phyloP scores from a whole-genome alignment of 768 basidiomycete species.

The Pleurotus eryngii region DNA sequence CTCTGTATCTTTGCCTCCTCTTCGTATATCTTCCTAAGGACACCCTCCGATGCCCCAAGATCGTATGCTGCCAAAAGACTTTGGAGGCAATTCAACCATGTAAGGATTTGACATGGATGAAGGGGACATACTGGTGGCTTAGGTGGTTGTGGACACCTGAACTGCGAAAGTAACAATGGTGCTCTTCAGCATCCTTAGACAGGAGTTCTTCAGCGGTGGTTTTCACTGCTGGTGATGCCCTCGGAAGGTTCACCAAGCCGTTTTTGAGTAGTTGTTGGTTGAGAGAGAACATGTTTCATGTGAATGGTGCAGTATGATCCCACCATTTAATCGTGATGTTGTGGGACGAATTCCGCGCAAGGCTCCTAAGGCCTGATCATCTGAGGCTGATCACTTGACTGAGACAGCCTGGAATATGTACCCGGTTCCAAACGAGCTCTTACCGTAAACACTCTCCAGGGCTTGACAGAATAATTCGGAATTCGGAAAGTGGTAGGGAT shows the following conservation, averaged over 20 bases:
- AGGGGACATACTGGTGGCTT: slow-evolving; percentile 50
- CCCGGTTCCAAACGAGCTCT: too few species aligned
- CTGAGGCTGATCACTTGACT: too few species aligned
- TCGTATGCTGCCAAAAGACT: slow-evolving; percentile 58
- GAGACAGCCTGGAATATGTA: too few species aligned
- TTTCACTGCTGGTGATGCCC: slow-evolving; percentile 41
- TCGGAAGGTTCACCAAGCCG: slow-evolving; percentile 46
- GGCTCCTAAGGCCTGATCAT: too few species aligned
- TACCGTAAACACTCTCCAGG: too few species aligned
- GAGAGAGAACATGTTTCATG: background rate
- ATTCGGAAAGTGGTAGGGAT: too few species aligned
- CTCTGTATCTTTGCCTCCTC: slow-evolving; percentile 33
- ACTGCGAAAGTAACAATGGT: slow-evolving; percentile 48
- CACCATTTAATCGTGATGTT: too few species aligned
- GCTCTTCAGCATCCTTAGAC: slow-evolving; percentile 41
- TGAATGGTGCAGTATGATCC: too few species aligned
- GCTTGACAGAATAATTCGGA: too few species aligned
- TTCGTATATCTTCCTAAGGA: slow-evolving; percentile 49
- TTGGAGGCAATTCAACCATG: background rate
- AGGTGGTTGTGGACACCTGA: slow-evolving; percentile 55
- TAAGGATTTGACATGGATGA: background rate
- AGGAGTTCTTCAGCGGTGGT: slow-evolving; percentile 40
- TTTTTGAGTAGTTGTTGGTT: background rate
- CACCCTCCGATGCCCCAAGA: slow-evolving; percentile 43
- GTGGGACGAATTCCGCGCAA: too few species aligned